Percentiles rank a stretch among this genome's conserved stretches.
These are phyloP conservation scores for Agaricales sp. DNA, from an alignment of 1,284 basidiomycete species.

Conservation along the genomic window DNA sequence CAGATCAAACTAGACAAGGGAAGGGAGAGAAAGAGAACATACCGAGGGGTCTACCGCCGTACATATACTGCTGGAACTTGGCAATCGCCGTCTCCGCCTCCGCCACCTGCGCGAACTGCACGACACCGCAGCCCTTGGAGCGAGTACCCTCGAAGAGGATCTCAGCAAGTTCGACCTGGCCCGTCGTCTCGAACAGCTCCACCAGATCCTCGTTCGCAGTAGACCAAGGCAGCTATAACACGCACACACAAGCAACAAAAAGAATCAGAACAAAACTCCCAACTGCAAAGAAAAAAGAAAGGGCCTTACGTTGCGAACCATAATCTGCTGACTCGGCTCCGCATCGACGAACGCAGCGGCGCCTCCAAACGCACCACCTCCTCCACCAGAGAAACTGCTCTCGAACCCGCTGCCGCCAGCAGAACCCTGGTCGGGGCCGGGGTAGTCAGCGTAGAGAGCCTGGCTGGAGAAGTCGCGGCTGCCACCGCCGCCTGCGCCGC, in stretches of 20 bases:
- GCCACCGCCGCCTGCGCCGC: conserved; percentile 44
- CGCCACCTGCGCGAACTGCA: conserved; percentile 82
- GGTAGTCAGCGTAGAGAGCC: conserved; percentile 75
- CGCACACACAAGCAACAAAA: neutral
- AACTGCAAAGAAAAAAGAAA: conserved; percentile 1
- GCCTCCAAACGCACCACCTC: conserved; percentile 28
- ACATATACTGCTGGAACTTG: conserved; percentile 88
- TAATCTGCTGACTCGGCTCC: conserved; percentile 92
- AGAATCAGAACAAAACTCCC: neutral
- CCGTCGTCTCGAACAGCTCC: conserved; percentile 96
- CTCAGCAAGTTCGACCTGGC: conserved; percentile 89
- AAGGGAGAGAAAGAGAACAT: conserved; percentile 19
- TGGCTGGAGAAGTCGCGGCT: conserved; percentile 70
- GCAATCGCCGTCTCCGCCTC: conserved; percentile 94
- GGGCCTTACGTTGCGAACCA: conserved; percentile 86
- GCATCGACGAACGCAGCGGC: conserved; percentile 33
- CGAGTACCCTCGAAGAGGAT: conserved; percentile 86
- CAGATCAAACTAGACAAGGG: too few species aligned
- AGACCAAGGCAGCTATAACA: conserved; percentile 84
- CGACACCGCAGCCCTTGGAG: conserved; percentile 90
- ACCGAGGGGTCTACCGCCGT: conserved; percentile 84
- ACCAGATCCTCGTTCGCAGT: conserved; percentile 98
- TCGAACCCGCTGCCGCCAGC: conserved; percentile 24
- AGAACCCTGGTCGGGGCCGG: conserved; percentile 62
- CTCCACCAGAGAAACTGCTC: conserved; percentile 24